Evolutionary conservation across 768 basidiomycete species (phyloP), one percentile per base, ranked within the genome.

Genomic region (Tricholoma terreum): DNA sequence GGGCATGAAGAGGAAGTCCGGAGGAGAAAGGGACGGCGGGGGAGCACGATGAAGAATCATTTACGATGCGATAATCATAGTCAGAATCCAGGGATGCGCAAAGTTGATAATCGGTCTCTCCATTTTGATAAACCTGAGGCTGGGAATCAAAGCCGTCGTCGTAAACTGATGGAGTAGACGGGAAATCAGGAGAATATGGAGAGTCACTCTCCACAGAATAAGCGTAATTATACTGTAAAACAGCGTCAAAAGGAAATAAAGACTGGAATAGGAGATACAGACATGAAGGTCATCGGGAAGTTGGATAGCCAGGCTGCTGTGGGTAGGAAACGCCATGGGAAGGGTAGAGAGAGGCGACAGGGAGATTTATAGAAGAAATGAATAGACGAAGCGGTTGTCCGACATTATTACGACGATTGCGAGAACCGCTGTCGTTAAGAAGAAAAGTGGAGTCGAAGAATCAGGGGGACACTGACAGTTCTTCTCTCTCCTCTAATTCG

Each of bases 211-310:
- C 50, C 1, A 24, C 50, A 38, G 56, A 57, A 27, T 48, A 57
- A 1, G 56, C 21, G 38, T 50, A 57, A 43, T 50, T 50, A 30
- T 50, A 46, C 50, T 58, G 19, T 15, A 30, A 30, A 33, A 33
- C 27, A 1, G 4, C 2, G 27, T 33, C 14, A 17, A 42, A 74
- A 76, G 63, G n/a, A n/a, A n/a, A n/a, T n/a, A 70, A 65, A 56
- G 76, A 79, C 60, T 77, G 77, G 56, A 63, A 71, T 11, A 50
- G 75, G 75, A 48, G 67, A 71, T 4, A 69, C 74, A 12, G 8
- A 48, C 42, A 48, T 58, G 34, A 24, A 54, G 46, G 12, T 42
- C 31, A 31, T 48, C 50, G 17, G 34, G 52, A 42, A 43, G 57
- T 6, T 48, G 33, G n/a, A 53, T 42, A 5, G 52, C 14, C 9